These are phyloP conservation scores for Agaricus sinodeliciosus DNA, from an alignment of 768 basidiomycete species.

Conservation along the genomic window DNA sequence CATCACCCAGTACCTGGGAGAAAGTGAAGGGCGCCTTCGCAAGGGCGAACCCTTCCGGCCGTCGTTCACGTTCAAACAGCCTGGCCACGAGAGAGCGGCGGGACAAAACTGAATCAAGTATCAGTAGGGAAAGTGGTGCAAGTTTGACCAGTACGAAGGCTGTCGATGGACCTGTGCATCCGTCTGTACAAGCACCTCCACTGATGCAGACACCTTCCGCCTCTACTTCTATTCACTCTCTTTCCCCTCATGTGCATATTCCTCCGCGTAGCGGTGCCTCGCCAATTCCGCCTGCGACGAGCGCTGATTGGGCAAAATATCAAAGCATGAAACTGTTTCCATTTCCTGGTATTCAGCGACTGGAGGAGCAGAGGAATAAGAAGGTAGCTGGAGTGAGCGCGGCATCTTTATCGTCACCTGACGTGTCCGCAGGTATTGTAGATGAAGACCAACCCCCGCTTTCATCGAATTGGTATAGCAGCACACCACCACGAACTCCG, in stretches of 20 bases:
- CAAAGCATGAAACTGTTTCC: conserved; percentile 80
- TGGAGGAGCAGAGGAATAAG: conserved; percentile 62
- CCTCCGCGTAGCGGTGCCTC: conserved; percentile 54
- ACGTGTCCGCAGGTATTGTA: conserved; percentile 36
- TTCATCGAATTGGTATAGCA: conserved; percentile 41
- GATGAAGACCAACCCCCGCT: conserved; percentile 43
- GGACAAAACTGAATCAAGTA: conserved; percentile 64
- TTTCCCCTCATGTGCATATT: conserved; percentile 41
- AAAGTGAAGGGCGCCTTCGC: conserved; percentile 65
- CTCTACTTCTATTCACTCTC: conserved; percentile 63
- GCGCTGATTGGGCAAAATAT: conserved; percentile 67
- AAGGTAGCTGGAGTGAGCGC: conserved; percentile 36
- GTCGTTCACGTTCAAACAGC: conserved; percentile 77
- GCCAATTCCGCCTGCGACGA: conserved; percentile 71
- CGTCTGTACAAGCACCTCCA: conserved; percentile 33
- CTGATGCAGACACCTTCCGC: conserved; percentile 58
- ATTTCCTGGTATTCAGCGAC: conserved; percentile 78
- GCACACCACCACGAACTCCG: conserved; percentile 42
- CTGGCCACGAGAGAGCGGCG: conserved; percentile 60
- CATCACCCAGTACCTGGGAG: conserved; percentile 60
- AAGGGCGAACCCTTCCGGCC: conserved; percentile 60
- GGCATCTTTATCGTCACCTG: conserved; percentile 38
- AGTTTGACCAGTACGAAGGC: conserved; percentile 58
- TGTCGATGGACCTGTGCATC: conserved; percentile 25
- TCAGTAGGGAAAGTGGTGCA: conserved; percentile 71